Percentiles rank a stretch among this genome's conserved stretches.
These are phyloP conservation scores for Herpetomonas muscarum DNA, from an alignment of 208 protist species.

Conservation along the genomic window DNA sequence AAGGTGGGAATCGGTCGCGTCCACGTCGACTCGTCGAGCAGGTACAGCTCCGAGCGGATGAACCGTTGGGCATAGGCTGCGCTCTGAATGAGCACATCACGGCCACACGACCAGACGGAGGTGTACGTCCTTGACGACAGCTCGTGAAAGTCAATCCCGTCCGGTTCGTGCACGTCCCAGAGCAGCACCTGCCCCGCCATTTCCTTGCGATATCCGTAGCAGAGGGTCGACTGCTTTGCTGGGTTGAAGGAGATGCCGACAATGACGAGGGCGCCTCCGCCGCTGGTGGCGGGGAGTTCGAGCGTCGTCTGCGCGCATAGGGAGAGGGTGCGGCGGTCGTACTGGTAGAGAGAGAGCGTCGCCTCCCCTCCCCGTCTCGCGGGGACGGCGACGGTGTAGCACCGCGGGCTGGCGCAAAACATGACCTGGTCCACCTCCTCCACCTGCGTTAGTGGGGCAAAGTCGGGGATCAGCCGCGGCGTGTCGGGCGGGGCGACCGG, in stretches of 20 bases:
- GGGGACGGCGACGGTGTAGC: constrained; percentile 31
- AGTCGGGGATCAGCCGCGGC: constrained; percentile 45
- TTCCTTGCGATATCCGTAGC: constrained; percentile 38
- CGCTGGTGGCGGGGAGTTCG: constrained; percentile 45
- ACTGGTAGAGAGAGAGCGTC: constrained; percentile 3
- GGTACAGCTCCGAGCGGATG: constrained; percentile 37
- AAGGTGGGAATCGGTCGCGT: constrained; percentile 43
- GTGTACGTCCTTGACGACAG: constrained; percentile 11
- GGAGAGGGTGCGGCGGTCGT: constrained; percentile 10
- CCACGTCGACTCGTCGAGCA: constrained; percentile 72
- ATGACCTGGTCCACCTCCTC: constrained; percentile 49
- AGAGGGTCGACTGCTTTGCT: constrained; percentile 40
- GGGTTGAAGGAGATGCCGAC: constrained; percentile 50
- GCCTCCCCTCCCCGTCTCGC: not conserved
- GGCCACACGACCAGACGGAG: constrained; percentile 63
- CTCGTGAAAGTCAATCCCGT: constrained; percentile 19
- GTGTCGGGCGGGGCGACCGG: constrained; percentile 26
- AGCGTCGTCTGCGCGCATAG: constrained; percentile 17
- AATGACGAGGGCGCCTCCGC: constrained; percentile 28
- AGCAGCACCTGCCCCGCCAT: constrained; percentile 35
- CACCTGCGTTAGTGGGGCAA: constrained; percentile 61
- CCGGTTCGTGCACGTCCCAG: constrained; percentile 67
- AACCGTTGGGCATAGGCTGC: constrained; percentile 54
- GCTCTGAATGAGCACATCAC: constrained; percentile 47
- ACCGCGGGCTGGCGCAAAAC: constrained; percentile 52